These are phyloP conservation scores for Aureobasidium sp. DNA, from an alignment of 2,329 filamentous ascomycete genomes.

Conservation along the genomic window DNA sequence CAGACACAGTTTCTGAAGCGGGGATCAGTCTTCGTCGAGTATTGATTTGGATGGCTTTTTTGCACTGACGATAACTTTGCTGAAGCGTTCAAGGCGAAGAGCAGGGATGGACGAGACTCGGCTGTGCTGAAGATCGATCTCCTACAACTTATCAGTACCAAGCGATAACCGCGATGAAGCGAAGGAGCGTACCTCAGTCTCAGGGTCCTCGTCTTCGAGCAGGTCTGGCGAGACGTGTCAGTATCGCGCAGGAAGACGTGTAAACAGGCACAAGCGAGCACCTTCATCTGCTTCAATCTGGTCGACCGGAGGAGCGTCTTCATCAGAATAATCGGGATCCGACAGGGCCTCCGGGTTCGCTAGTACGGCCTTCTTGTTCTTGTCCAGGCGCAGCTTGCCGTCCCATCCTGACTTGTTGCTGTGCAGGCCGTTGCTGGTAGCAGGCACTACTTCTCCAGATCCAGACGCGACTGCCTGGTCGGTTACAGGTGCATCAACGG, in stretches of 20 bases:
- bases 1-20: slow-evolving; percentile 60
- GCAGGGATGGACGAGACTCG: slow-evolving; percentile 70
- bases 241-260: background rate
- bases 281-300: slow-evolving; percentile 76
- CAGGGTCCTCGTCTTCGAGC: slow-evolving; percentile 48
- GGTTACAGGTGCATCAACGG: background rate
- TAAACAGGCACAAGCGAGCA: slow-evolving; percentile 24
- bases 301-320: slow-evolving; percentile 58
- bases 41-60: background rate
- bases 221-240: slow-evolving; percentile 38
- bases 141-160: slow-evolving; percentile 35
- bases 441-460: background rate
- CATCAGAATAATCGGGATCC: slow-evolving; percentile 78
- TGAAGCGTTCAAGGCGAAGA: slow-evolving; percentile 77
- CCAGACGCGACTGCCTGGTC: background rate
- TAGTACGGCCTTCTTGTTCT: slow-evolving; percentile 59
- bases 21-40: background rate
- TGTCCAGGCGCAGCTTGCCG: slow-evolving; percentile 69
- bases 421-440: slow-evolving; percentile 7
- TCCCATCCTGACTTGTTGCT: slow-evolving; percentile 56
- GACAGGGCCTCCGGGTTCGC: slow-evolving; percentile 74
- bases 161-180: slow-evolving; percentile 41
- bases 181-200: slow-evolving; percentile 38
- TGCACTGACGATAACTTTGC: slow-evolving; percentile 32
- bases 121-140: slow-evolving; percentile 85